Evolutionary conservation across 441 rosid species (phyloP).

Genomic region (Populus hybrid): DNA sequence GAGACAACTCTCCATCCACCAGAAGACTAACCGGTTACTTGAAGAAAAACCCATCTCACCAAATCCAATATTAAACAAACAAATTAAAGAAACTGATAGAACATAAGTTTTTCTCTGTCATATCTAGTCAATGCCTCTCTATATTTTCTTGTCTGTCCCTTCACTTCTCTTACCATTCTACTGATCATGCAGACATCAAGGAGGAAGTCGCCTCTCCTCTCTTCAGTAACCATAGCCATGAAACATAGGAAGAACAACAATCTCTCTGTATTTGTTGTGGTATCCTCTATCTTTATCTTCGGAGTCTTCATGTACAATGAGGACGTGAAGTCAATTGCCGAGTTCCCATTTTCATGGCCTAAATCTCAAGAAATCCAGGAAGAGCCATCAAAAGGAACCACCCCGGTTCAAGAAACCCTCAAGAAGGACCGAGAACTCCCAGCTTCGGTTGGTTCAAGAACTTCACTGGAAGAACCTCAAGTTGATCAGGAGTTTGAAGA

Average conservation of each 20-base stretch:
- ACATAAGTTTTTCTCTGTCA: conserved; percentile 19
- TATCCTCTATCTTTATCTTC: conserved; percentile 66
- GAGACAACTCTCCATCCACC: conserved; percentile 57
- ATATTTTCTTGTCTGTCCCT: conserved; percentile 17
- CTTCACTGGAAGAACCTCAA: conserved; percentile 24
- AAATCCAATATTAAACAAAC: conserved; percentile 42
- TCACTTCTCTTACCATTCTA: conserved; percentile 14
- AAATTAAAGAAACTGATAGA: conserved; percentile 5
- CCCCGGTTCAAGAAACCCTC: conserved; percentile 36
- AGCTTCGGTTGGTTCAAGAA: conserved; percentile 24
- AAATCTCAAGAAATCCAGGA: conserved; percentile 41
- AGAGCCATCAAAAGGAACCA: conserved; percentile 19
- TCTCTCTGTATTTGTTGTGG: conserved; percentile 67
- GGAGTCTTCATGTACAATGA: conserved; percentile 92
- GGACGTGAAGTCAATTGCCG: conserved; percentile 82
- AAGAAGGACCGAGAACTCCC: conserved; percentile 8
- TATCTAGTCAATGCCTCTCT: conserved; percentile 17
- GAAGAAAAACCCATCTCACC: conserved; percentile 73
- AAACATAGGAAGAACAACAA: conserved; percentile 75
- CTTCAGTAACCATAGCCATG: conserved; percentile 52
- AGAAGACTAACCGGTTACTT: conserved; percentile 43
- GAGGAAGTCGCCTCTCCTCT: conserved; percentile 51
- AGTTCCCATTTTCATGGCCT: conserved; percentile 69
- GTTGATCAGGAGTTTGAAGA: conserved; percentile 1
- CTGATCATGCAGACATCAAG: conserved; percentile 54